Evolutionary conservation across 129 eudicot genomes (phyloP), one percentile per base, ranked within the genome.

Genomic region (Chrysanthemum lavandulifolium): DNA sequence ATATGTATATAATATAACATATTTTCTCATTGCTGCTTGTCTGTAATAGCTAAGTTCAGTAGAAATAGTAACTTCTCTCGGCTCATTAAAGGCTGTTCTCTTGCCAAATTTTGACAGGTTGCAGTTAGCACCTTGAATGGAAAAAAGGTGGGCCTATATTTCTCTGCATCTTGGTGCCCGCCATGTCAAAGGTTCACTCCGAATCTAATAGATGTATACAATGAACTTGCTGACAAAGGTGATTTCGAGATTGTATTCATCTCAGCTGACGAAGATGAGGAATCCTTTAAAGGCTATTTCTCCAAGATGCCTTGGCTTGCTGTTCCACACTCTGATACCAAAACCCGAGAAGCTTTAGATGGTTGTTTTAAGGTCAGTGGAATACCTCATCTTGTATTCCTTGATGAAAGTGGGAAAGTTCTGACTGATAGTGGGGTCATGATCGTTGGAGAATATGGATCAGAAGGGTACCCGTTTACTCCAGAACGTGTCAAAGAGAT

Each of bases 271-370:
- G 71, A 79, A 71, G 88, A 93, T 81, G 82, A 80, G 2, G 89
- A 89, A 21, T 80, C 96, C 5, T 87, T 83, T 70, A 65, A 76
- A 7, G 61, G 66, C 13, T 93, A 87, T 69, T 93, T 93, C 80
- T 76, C 90, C 23, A 79, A 85, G 76, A 89, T 93, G 98, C 97
- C 96, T 13, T 89, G 97, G 97, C 84, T 93, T 77, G 95, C 98
- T 36, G 54, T 93, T 60, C 98, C 98, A 14, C 85, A 82, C 68
- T 82, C 91, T 16, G 98, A 89, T 76, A 65, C 85, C 25, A 82
- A 82, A 13, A 69, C 83, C 12, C 85, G 86, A 16, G 72, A 81
- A 9, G 61, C 65, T 48, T 60, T 93, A 21, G 78, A 87, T 64
- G 76, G 59, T 29, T 65, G 72, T 68, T 93, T 89, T 15, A 61